Conservation (phyloP, 768 basidiomycete species). For the Pleurotus citrinopileatus region DNA sequence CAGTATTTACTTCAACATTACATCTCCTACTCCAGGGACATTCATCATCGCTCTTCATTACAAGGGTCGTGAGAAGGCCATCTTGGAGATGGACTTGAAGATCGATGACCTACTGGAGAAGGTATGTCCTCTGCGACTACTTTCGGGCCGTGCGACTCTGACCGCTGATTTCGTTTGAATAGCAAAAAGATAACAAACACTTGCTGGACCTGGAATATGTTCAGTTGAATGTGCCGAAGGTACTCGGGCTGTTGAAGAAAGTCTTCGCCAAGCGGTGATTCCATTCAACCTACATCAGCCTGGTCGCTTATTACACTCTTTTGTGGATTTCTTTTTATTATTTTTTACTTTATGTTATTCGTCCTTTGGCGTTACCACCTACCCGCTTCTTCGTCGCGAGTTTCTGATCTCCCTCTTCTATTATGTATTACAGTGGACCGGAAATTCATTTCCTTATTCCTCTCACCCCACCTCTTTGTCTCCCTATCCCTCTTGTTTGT, state of each 20-base stretch:
- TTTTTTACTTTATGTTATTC: slow-evolving; percentile 10
- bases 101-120: slow-evolving; percentile 98
- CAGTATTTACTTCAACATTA: slow-evolving; percentile 99
- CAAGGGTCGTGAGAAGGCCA: slow-evolving; percentile 98
- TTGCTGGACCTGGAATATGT: slow-evolving; percentile 97
- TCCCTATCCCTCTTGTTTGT: slow-evolving; percentile 15
- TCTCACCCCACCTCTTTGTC: neutral
- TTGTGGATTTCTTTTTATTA: slow-evolving; percentile 14
- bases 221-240: slow-evolving; percentile 94
- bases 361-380: neutral
- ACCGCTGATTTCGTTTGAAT: slow-evolving; percentile 7
- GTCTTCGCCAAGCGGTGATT: slow-evolving; percentile 84
- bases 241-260: slow-evolving; percentile 88
- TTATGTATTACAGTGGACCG: neutral
- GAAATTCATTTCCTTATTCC: neutral
- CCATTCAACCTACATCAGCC: slow-evolving; percentile 25
- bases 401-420: neutral
- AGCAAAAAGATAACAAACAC: slow-evolving; percentile 99
- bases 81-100: slow-evolving; percentile 99
- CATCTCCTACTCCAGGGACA: slow-evolving; percentile 95
- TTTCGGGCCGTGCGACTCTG: neutral
- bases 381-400: neutral
- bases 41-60: slow-evolving; percentile 99
- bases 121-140: slow-evolving; percentile 41
- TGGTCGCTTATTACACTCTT: slow-evolving; percentile 19